Evolutionary conservation across 2,329 filamentous ascomycete species (phyloP).

Genomic region (Cercospora beticola): DNA sequence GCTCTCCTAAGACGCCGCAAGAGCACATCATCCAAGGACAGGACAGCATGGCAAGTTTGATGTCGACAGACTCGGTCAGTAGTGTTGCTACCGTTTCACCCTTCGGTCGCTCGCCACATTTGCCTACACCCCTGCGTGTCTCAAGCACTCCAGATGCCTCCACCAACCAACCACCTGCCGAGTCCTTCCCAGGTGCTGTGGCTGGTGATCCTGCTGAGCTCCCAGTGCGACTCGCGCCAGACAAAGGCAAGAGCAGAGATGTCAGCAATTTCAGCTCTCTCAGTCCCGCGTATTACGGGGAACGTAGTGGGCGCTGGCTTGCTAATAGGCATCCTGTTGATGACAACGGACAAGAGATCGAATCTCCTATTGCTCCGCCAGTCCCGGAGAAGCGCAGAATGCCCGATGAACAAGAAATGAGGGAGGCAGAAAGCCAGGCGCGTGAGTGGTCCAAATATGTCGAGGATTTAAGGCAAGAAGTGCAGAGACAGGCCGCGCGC

Average conservation of each 20-base stretch:
- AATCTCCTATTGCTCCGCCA: neutral
- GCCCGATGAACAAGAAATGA: neutral
- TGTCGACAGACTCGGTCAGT: conserved; percentile 11
- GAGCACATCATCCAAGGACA: neutral
- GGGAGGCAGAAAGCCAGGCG: neutral
- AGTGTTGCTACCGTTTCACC: conserved; percentile 10
- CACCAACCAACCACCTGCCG: neutral
- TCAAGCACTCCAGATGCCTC: neutral
- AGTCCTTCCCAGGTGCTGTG: neutral
- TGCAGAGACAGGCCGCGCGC: neutral
- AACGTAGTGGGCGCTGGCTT: neutral
- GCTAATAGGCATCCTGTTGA: neutral
- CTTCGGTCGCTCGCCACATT: neutral
- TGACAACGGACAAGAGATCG: neutral
- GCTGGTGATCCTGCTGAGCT: neutral
- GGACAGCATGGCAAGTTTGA: conserved; percentile 10
- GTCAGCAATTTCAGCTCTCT: conserved; percentile 6
- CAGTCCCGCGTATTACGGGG: neutral
- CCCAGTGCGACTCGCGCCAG: neutral
- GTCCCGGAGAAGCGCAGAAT: neutral
- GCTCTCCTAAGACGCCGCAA: neutral
- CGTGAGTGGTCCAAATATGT: conserved; percentile 9
- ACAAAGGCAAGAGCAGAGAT: neutral
- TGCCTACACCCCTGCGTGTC: conserved; percentile 5
- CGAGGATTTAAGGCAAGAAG: neutral